Evolutionary conservation across 441 rosid species (phyloP).

Genomic region (Populus tomentosa): DNA sequence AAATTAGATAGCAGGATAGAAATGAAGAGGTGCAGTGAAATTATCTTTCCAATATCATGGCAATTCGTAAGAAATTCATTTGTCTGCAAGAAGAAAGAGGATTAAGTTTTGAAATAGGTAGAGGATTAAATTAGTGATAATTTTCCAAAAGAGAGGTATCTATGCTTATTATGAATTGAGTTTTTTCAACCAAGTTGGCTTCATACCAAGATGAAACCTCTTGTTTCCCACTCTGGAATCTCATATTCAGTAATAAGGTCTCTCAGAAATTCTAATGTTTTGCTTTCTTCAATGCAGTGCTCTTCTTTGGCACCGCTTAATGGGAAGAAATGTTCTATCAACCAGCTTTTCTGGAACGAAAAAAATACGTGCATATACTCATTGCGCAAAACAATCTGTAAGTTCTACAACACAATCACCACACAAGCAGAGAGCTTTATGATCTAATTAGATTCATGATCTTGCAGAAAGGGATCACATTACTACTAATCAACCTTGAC

Average conservation of each 20-base stretch:
- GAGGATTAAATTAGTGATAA: background rate
- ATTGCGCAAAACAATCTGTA: slow-evolving; percentile 78
- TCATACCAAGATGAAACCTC: background rate
- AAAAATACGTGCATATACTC: slow-evolving; percentile 66
- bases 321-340: slow-evolving; percentile 70
- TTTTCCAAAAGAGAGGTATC: background rate
- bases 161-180: background rate
- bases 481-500: slow-evolving; percentile 77
- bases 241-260: background rate
- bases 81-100: background rate
- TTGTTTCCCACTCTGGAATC: slow-evolving; percentile 1
- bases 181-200: background rate
- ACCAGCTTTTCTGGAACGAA: slow-evolving; percentile 65
- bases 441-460: slow-evolving; percentile 17
- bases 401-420: slow-evolving; percentile 15
- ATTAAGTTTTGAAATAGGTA: background rate
- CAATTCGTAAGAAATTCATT: background rate
- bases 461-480: slow-evolving; percentile 67
- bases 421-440: background rate
- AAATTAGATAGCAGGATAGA: background rate
- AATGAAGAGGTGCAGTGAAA: background rate
- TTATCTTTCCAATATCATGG: background rate
- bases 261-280: background rate
- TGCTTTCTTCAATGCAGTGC: slow-evolving; percentile 50
- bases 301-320: slow-evolving; percentile 79